A percentile compares a stretch with the other conserved stretches of the same genome.
These are phyloP conservation scores for Populus nigra DNA, from an alignment of 345 rosid genomes.

Conservation along the genomic window DNA sequence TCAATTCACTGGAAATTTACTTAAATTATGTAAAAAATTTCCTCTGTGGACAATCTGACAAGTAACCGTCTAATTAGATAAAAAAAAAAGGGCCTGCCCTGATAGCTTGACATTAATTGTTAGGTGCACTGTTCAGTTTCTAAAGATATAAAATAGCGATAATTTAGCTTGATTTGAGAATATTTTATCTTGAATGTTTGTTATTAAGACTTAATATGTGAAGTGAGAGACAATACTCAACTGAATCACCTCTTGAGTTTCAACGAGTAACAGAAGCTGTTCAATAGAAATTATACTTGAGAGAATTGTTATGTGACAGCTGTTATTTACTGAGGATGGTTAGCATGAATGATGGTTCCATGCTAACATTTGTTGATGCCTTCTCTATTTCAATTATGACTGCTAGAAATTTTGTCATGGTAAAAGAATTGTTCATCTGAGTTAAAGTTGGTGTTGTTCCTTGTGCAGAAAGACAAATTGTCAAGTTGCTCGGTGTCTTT, in stretches of 20 bases:
- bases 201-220: background rate
- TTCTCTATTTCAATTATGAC: background rate
- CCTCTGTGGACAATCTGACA: background rate
- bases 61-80: background rate
- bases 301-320: background rate
- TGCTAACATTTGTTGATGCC: background rate
- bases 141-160: background rate
- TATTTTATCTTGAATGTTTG: background rate
- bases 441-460: background rate
- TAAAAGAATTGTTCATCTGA: background rate
- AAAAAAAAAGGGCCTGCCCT: background rate
- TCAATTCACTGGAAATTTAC: constrained; percentile 11
- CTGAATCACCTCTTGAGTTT: background rate
- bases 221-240: background rate
- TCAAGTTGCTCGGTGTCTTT: background rate
- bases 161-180: background rate
- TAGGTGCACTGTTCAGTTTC: background rate
- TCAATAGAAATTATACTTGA: background rate
- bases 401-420: background rate
- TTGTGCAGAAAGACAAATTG: background rate
- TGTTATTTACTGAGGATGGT: background rate
- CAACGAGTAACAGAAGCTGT: background rate
- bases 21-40: constrained; percentile 4
- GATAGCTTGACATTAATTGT: background rate
- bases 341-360: background rate